Evolutionary conservation across 306 rosid species (phyloP).

Genomic region (Quercus dentata): DNA sequence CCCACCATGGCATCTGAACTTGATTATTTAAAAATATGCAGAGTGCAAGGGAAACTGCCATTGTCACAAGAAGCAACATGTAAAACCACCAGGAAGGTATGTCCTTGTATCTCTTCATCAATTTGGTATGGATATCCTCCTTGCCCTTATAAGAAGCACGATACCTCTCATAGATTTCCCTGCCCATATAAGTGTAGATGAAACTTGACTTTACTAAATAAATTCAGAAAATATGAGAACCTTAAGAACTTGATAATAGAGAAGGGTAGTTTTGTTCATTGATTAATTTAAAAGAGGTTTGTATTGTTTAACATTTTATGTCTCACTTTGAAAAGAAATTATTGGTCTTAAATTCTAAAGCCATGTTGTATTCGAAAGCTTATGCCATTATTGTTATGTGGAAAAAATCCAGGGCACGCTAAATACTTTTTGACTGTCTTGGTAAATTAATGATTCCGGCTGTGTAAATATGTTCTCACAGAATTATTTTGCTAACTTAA

Average conservation of each 20-base stretch:
- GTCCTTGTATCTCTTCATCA: conserved; percentile 76
- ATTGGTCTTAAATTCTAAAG: background rate
- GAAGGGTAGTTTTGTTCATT: background rate
- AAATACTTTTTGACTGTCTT: background rate
- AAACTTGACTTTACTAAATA: background rate
- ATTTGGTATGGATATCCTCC: conserved; percentile 73
- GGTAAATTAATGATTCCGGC: too few relatives aligned
- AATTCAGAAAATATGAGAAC: background rate
- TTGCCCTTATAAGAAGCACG: conserved; percentile 54
- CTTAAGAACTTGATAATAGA: background rate
- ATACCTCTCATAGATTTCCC: conserved; percentile 72
- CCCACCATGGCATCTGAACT: conserved; percentile 96
- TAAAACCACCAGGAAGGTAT: conserved; percentile 92
- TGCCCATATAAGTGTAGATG: conserved; percentile 32
- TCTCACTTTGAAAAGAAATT: background rate
- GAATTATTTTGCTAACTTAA: background rate
- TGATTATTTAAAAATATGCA: conserved; percentile 68
- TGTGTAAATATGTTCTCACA: background rate
- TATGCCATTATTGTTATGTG: background rate
- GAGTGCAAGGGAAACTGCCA: conserved; percentile 52
- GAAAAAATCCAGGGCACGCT: background rate
- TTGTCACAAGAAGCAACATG: conserved; percentile 40
- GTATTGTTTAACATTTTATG: background rate
- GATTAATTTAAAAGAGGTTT: background rate
- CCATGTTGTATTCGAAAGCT: background rate